phyloP scores from a whole-genome alignment of 2,329 filamentous ascomycete species.

The Elsinoe necatrix region DNA sequence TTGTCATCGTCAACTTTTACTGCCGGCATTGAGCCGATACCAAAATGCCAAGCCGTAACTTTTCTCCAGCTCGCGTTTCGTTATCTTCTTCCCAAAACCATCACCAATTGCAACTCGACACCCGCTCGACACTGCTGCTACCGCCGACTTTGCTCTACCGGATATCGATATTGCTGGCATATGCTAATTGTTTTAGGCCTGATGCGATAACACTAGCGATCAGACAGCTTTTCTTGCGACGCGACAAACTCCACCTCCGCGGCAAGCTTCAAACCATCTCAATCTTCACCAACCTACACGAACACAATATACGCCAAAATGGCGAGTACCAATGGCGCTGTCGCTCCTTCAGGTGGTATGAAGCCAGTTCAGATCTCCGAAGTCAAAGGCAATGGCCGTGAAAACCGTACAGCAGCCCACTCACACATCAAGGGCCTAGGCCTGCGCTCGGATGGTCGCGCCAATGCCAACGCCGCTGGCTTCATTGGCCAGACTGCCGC shows the following conservation, averaged over 20 bases:
- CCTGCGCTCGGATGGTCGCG: slow-evolving; percentile 73
- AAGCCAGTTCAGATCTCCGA: slow-evolving; percentile 30
- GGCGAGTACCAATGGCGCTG: slow-evolving; percentile 22
- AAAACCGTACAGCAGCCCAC: slow-evolving; percentile 92
- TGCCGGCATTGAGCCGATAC: slow-evolving; percentile 14
- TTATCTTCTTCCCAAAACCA: neutral
- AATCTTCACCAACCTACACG: neutral
- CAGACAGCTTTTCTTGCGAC: neutral
- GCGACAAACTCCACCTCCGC: neutral
- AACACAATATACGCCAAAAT: neutral
- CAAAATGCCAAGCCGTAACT: slow-evolving; percentile 17
- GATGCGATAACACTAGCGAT: neutral
- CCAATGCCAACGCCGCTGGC: slow-evolving; percentile 69
- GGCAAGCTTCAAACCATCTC: neutral
- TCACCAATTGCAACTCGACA: neutral
- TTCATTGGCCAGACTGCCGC: slow-evolving; percentile 86
- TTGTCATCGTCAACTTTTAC: slow-evolving; percentile 7
- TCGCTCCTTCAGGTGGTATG: slow-evolving; percentile 23
- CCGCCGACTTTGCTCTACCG: neutral
- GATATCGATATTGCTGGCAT: neutral
- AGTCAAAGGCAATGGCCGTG: slow-evolving; percentile 47
- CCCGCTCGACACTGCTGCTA: neutral
- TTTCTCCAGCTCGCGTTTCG: slow-evolving; percentile 8
- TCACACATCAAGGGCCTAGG: slow-evolving; percentile 97
- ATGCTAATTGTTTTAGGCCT: neutral